Evolutionary conservation across 177 flowering plant genomes (phyloP).

Genomic region (Vitis hybrid): DNA sequence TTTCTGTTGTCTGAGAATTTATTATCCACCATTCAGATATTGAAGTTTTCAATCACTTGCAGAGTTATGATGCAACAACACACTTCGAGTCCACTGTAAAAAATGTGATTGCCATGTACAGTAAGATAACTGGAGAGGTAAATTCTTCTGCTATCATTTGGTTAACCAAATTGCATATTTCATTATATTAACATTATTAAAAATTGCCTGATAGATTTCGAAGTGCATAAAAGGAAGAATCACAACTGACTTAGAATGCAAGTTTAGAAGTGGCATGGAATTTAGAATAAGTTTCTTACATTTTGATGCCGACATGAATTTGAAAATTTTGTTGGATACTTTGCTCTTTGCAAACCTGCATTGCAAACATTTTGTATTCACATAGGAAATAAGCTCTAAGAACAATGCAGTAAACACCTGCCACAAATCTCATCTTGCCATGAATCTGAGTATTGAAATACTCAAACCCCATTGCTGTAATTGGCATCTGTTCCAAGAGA

Average conservation of each 20-base stretch:
- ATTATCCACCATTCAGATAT: neutral
- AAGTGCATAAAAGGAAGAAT: neutral
- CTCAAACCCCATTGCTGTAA: neutral
- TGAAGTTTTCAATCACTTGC: conserved; percentile 21
- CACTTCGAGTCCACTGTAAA: conserved; percentile 85
- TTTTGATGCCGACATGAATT: too few relatives aligned
- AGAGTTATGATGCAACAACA: conserved; percentile 89
- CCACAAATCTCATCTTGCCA: neutral
- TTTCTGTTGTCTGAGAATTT: neutral
- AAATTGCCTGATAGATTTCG: neutral
- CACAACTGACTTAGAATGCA: neutral
- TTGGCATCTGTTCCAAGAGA: neutral
- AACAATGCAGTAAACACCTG: neutral
- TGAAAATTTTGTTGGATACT: neutral
- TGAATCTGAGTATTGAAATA: neutral
- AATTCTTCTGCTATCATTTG: conserved; percentile 3
- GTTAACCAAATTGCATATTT: neutral
- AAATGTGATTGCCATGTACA: conserved; percentile 77
- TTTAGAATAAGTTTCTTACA: neutral
- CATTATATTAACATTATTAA: neutral
- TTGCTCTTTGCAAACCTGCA: too few relatives aligned
- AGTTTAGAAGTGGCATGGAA: neutral
- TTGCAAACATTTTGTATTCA: too few relatives aligned
- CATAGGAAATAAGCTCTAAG: neutral
- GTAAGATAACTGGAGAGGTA: conserved; percentile 91